Percentiles rank a stretch among this genome's conserved stretches.
Evolutionary conservation across 495 filamentous ascomycete genomes (phyloP).

Genomic region (Aspergillus egyptiacus): DNA sequence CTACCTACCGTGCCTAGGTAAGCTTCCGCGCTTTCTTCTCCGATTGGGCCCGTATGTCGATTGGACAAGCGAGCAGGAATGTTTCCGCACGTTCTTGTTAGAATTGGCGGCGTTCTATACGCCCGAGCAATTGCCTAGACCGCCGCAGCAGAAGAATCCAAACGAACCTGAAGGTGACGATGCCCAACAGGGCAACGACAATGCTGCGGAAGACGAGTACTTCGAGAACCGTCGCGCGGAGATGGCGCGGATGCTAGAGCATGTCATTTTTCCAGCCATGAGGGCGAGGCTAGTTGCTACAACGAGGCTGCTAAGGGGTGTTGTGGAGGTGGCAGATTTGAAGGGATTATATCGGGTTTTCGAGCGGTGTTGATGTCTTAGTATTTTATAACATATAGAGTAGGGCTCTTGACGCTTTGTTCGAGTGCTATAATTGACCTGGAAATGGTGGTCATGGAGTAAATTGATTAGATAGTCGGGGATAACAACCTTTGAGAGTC

Average conservation of each 20-base stretch:
- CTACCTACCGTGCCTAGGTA: slow-evolving; percentile 77
- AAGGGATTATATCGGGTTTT: slow-evolving; percentile 97
- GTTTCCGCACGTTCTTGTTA: slow-evolving; percentile 76
- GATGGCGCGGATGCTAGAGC: slow-evolving; percentile 66
- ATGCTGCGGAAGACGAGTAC: slow-evolving; percentile 37
- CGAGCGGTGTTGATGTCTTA: slow-evolving; percentile 68
- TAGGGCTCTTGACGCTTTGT: too few species aligned
- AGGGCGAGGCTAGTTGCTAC: slow-evolving; percentile 81
- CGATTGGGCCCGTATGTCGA: slow-evolving; percentile 82
- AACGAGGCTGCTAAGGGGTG: slow-evolving; percentile 64
- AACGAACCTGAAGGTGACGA: not conserved
- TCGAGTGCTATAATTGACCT: too few species aligned
- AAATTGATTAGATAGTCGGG: not conserved
- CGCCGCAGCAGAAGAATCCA: slow-evolving; percentile 20
- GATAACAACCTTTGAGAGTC: not conserved
- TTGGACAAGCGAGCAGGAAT: slow-evolving; percentile 78
- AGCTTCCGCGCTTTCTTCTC: slow-evolving; percentile 84
- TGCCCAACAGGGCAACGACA: not conserved
- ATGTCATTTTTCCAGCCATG: slow-evolving; percentile 84
- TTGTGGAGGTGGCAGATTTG: slow-evolving; percentile 86
- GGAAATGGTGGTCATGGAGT: too few species aligned
- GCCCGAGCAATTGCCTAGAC: slow-evolving; percentile 70
- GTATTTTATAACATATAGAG: too few species aligned
- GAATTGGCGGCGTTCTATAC: slow-evolving; percentile 93
- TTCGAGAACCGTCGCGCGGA: slow-evolving; percentile 57